A percentile compares a stretch with the other conserved stretches of the same genome.
Conservation (phyloP, 768 basidiomycete genomes). For the Trametes coccinea region DNA sequence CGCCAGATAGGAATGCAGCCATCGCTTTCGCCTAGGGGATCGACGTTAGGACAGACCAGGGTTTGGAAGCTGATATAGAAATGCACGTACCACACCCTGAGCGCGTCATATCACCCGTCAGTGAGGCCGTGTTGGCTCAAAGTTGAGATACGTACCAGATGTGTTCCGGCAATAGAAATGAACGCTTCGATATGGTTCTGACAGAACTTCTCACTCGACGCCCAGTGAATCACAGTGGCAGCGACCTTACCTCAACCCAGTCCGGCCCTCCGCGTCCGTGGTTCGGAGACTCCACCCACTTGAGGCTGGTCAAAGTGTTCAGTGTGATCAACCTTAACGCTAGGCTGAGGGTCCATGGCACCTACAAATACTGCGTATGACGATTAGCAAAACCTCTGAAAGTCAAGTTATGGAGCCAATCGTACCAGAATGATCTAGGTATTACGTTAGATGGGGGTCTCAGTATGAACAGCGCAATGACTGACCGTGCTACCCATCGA, state of each 20-base stretch:
- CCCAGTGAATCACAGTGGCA: not conserved
- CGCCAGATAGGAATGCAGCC: slow-evolving; percentile 92
- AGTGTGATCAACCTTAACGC: not conserved
- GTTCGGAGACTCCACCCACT: slow-evolving; percentile 92
- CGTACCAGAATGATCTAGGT: slow-evolving; percentile 49
- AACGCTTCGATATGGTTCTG: slow-evolving; percentile 85
- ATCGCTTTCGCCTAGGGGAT: slow-evolving; percentile 81
- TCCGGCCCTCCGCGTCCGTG: slow-evolving; percentile 79
- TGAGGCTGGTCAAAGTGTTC: slow-evolving; percentile 54
- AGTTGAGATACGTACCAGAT: slow-evolving; percentile 55
- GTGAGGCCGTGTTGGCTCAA: not conserved
- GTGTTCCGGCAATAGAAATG: slow-evolving; percentile 83
- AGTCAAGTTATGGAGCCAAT: not conserved
- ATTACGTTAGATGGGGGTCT: not conserved
- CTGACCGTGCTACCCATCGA: slow-evolving; percentile 83
- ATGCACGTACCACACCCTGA: slow-evolving; percentile 69
- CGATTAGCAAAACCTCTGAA: not conserved
- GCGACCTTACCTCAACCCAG: slow-evolving; percentile 80
- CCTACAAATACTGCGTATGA: slow-evolving; percentile 78
- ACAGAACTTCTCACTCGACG: not conserved
- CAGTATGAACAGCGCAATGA: slow-evolving; percentile 2
- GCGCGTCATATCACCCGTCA: not conserved
- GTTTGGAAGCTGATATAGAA: not conserved
- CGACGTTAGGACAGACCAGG: not conserved
- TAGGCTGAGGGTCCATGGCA: not conserved